phyloP scores from a whole-genome alignment of 75 land plant genomes.

The Cupressus sempervirens region DNA sequence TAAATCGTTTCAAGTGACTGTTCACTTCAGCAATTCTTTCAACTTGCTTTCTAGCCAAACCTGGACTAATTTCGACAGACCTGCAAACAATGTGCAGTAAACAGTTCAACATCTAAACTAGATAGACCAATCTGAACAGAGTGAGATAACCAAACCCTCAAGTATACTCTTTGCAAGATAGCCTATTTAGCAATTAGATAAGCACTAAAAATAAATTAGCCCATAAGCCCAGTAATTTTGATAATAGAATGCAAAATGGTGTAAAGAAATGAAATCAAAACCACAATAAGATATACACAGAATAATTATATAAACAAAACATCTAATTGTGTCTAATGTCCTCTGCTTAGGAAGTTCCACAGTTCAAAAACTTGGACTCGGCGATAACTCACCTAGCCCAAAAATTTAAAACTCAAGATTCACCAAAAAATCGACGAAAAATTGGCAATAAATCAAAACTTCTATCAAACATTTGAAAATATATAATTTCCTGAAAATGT shows the following conservation, averaged over 20 bases:
- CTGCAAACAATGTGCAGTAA: constrained; percentile 30
- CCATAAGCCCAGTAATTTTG: not conserved
- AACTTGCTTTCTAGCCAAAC: constrained; percentile 73
- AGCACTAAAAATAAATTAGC: not conserved
- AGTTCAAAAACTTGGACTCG: too few species aligned
- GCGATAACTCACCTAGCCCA: too few species aligned
- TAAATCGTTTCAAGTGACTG: constrained; percentile 59
- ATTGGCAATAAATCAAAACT: too few species aligned
- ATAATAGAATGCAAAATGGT: not conserved
- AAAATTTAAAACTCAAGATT: too few species aligned
- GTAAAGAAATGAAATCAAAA: constrained; percentile 1
- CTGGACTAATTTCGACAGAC: constrained; percentile 91
- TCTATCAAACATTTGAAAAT: too few species aligned
- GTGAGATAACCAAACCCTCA: not conserved
- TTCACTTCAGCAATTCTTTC: constrained; percentile 66
- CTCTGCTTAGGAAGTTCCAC: too few species aligned
- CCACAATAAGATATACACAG: not conserved
- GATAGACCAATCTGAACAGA: not conserved
- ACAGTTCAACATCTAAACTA: not conserved
- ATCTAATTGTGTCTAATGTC: too few species aligned
- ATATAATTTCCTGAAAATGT: too few species aligned
- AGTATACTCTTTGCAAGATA: not conserved
- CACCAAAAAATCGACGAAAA: too few species aligned
- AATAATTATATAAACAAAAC: not conserved
- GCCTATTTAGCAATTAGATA: not conserved